Conservation (phyloP, 768 basidiomycete species). For the Dentipellis sp. region DNA sequence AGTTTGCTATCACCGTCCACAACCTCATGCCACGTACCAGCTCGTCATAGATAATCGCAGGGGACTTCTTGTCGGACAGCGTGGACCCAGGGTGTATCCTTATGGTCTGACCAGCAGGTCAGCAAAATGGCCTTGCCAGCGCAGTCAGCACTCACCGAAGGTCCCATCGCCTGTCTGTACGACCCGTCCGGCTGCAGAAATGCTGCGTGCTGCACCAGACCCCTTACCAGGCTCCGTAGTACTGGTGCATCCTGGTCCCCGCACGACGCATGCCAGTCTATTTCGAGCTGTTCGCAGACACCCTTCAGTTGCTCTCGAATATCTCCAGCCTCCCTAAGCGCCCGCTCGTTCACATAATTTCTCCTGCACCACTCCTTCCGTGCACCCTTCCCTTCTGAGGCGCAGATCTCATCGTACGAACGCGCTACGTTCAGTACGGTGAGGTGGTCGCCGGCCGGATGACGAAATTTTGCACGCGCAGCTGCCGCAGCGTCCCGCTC, state of each 20-base stretch:
- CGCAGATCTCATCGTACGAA: constrained; percentile 66
- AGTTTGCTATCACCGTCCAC: constrained; percentile 3
- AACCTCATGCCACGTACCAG: constrained; percentile 44
- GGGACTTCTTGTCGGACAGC: constrained; percentile 70
- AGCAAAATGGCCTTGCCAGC: not conserved
- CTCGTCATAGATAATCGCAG: constrained; percentile 89
- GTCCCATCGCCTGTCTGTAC: constrained; percentile 78
- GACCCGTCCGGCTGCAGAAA: constrained; percentile 76
- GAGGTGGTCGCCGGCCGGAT: constrained; percentile 84
- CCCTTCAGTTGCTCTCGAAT: constrained; percentile 73
- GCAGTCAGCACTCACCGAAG: constrained; percentile 35
- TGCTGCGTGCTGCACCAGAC: constrained; percentile 78
- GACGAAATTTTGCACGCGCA: constrained; percentile 69
- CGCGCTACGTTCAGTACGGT: constrained; percentile 81
- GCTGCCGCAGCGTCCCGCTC: constrained; percentile 65
- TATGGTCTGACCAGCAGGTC: constrained; percentile 35
- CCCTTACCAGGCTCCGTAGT: constrained; percentile 62
- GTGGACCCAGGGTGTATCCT: constrained; percentile 91
- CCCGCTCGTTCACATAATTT: constrained; percentile 76
- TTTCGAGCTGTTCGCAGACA: constrained; percentile 47
- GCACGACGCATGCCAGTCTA: constrained; percentile 51
- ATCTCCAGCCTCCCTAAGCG: constrained; percentile 67
- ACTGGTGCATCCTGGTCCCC: constrained; percentile 63
- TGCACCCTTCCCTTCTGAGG: constrained; percentile 34
- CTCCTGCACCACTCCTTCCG: constrained; percentile 75